phyloP scores from a whole-genome alignment of 2,329 filamentous ascomycete genomes.

The Emergomyces orientalis region DNA sequence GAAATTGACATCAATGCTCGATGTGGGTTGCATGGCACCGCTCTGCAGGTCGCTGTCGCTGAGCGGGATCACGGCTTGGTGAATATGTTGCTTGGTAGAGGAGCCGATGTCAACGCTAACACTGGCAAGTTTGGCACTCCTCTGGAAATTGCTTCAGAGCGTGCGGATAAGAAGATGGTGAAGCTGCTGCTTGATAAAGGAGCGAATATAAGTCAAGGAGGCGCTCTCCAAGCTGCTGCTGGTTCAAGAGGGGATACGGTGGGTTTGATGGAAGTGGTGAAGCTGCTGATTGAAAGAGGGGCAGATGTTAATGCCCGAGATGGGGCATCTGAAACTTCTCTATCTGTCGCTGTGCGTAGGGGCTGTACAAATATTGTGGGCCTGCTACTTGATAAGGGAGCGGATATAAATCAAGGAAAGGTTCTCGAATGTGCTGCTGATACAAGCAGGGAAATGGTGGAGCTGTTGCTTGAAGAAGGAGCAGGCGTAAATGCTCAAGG shows the following conservation, averaged over 20 bases:
- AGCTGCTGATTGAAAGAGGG: constrained; percentile 1
- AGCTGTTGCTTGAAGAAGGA: constrained; percentile 2
- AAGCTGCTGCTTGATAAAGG: neutral
- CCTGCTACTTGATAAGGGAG: constrained; percentile 12
- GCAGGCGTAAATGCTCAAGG: neutral
- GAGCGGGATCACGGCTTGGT: neutral
- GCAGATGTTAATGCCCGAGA: neutral
- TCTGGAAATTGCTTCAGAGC: neutral
- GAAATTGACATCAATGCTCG: neutral
- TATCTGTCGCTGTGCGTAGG: neutral
- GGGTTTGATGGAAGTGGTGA: neutral
- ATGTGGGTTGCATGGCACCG: neutral
- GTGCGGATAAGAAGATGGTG: neutral
- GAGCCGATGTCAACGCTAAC: neutral
- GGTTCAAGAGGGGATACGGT: neutral
- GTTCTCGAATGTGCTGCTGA: constrained; percentile 11
- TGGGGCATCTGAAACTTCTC: neutral
- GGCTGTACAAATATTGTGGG: constrained; percentile 4
- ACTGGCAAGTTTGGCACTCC: neutral
- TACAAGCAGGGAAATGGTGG: constrained; percentile 10
- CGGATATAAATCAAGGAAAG: constrained; percentile 12
- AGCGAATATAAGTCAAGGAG: neutral
- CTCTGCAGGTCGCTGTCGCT: neutral
- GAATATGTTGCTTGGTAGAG: neutral
- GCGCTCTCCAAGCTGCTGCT: neutral